Evolutionary conservation across 352 stramenopile genomes (phyloP), one percentile per base, ranked within the genome.

Genomic region (Bremia lactucae): DNA sequence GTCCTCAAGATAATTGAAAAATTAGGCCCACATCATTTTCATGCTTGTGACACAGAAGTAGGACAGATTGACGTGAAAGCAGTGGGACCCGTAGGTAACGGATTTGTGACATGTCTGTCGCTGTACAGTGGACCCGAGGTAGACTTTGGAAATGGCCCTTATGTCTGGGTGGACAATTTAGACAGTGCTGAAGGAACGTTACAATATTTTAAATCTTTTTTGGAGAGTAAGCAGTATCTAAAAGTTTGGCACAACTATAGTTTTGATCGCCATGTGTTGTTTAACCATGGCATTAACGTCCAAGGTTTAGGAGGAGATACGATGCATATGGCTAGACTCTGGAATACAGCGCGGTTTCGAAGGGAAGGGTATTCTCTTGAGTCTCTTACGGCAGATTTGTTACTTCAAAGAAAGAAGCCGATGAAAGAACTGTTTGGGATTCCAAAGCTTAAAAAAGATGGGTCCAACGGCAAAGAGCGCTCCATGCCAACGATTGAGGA

Each of bases 211-310:
- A 94, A 90, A 34, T 62, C 75, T 6, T 98, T 96, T 55, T 76
- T 99, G 11, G 92, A 98, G 59, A 85, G 91, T 58, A 55, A 66
- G 16, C 46, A 59, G 16, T 77, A 87, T 37, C 72, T 91, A 22
- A 98, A 98, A 62, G 83, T 98, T 8, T 99, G 95, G 93, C 96
- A 99, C 68, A 99, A 99, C 67, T 99, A 98, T 69, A 96, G 92
- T 23, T 99, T 99, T 64, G 96, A 99, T 80, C 76, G 95, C 28
- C 96, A 99, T 65, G 94, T 99, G 33, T 75, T 99, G 44, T 91
- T 76, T 58, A 99, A 99, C 65, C 81, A 97, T 46, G 89, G 78
- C 13, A 97, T 99, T 55, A 60, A 97, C 50, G 78, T 91, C 8
- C 62, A 81, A 13, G 86, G 86, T 0, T 90, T 98, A 31, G 88